phyloP scores from a whole-genome alignment of 164 flowering plant species.

The Vitis labrusca region DNA sequence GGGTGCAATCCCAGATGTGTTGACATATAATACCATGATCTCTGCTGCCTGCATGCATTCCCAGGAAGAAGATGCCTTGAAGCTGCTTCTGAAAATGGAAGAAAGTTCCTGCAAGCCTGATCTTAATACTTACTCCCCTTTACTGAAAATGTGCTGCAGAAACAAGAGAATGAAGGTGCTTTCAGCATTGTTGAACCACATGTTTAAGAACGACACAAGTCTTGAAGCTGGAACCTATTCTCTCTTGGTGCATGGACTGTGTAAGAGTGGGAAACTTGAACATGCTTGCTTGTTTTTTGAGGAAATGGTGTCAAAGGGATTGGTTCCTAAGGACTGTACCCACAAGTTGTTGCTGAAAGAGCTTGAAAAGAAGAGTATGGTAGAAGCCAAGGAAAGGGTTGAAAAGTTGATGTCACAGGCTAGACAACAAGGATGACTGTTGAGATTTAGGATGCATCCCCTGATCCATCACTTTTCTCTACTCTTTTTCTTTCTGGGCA shows the following conservation, averaged over 20 bases:
- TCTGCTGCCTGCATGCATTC: constrained; percentile 44
- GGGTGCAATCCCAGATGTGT: constrained; percentile 42
- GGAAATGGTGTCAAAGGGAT: constrained; percentile 55
- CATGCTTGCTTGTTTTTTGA: constrained; percentile 56
- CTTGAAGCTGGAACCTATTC: constrained; percentile 50
- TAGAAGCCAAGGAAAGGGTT: constrained; percentile 34
- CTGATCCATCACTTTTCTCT: too few species aligned
- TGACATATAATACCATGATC: constrained; percentile 60
- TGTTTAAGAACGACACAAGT: constrained; percentile 53
- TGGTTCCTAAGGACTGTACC: constrained; percentile 36
- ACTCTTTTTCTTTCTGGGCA: too few species aligned
- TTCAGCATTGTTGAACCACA: constrained; percentile 47
- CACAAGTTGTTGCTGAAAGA: constrained; percentile 32
- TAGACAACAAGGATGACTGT: constrained; percentile 1
- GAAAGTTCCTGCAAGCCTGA: constrained; percentile 51
- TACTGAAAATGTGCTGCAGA: constrained; percentile 59
- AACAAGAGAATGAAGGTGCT: constrained; percentile 64
- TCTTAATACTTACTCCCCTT: constrained; percentile 50
- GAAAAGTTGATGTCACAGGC: constrained; percentile 41
- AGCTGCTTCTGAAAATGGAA: constrained; percentile 53
- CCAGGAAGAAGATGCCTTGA: constrained; percentile 52
- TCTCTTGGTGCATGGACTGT: constrained; percentile 50
- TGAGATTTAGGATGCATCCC: too few species aligned
- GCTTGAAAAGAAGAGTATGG: constrained; percentile 46
- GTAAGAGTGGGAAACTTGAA: constrained; percentile 45